Percentiles rank a stretch among this genome's conserved stretches.
Evolutionary conservation across 257 asterid genomes (phyloP).

Genomic region (Striga asiatica): DNA sequence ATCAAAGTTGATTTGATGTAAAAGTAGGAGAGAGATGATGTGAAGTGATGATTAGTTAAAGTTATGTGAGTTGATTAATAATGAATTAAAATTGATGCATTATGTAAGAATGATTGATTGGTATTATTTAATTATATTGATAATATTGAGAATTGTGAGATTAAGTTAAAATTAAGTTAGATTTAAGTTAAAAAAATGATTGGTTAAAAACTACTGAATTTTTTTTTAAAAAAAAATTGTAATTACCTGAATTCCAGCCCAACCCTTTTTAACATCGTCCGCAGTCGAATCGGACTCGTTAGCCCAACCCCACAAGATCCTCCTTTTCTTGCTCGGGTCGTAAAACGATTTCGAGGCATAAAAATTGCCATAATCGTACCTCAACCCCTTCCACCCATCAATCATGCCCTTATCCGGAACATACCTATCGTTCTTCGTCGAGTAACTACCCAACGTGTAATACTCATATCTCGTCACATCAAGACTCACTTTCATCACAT

Average conservation of each 20-base stretch:
- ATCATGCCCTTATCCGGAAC: conserved; percentile 37
- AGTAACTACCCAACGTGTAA: conserved; percentile 47
- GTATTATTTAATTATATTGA: no score
- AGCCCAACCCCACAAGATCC: conserved; percentile 75
- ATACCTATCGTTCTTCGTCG: conserved; percentile 24
- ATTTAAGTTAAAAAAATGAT: no score
- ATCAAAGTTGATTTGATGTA: no score
- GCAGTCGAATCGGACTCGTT: conserved; percentile 44
- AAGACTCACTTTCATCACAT: conserved; percentile 57
- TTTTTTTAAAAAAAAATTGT: no score
- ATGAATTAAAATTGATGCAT: no score
- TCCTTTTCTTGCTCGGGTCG: conserved; percentile 37
- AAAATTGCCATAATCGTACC: conserved; percentile 57
- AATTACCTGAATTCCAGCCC: conserved; percentile 61
- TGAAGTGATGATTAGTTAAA: no score
- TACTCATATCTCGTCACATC: conserved; percentile 50
- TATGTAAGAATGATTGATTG: no score
- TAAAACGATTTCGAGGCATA: conserved; percentile 67
- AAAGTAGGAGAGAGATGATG: no score
- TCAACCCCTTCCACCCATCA: conserved; percentile 52
- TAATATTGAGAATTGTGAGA: no score
- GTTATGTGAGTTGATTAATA: no score
- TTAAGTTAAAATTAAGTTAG: no score
- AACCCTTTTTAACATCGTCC: conserved; percentile 40
- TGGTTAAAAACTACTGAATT: no score